Base-by-base conservation (phyloP, 2,329 filamentous ascomycete genomes). In the Penicillium sp. region DNA sequence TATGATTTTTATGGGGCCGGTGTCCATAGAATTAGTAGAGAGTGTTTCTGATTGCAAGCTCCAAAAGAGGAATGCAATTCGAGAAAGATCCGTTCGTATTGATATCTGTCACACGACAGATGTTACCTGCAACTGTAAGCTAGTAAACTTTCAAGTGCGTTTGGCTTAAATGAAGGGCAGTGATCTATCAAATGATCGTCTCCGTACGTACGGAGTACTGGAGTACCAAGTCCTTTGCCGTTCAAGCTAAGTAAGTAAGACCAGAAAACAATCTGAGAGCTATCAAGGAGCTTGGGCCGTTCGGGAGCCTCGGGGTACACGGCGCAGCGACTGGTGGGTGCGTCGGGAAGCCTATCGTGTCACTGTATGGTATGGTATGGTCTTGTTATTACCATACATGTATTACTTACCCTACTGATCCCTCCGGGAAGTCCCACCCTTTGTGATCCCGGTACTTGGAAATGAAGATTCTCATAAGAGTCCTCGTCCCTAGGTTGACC, bases 401-500 rank as follows among this genome's bases (percentile, higher is more conserved):
- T 46, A 24, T 21, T 41, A 27, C 24, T 27, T 54, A 49, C 53
- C 44, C 46, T 56, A 56, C 47, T 51, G 38, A 44, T 47, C 39
- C 57, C 49, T 57, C 58, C 55, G 55, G 57, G 57, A 43, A 43
- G 57, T 46, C 48, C 57, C 57, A 53, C 40, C 11, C 36, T 14
- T 11, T 55, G 43, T 39, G 53, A 57, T 56, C 57, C 59, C 51
- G 56, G 61, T 63, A 56, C 53, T 52, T 60, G 57, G 57, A 55
- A 57, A 52, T 39, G 57, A 56, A 48, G 53, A 48, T 39, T 43
- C 32, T 41, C 21, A 4, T 6, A 4, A 8, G 4, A 27, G 24
- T 6, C 24, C 24, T 27, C 24, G 24, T 27, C 5, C 24, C 24
- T 27, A 27, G 24, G 24, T 27, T 8, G 24, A 27, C 24, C 24